Evolutionary conservation across 371 early-diverging fungal species (phyloP).

Genomic region (Mortierella sp.): DNA sequence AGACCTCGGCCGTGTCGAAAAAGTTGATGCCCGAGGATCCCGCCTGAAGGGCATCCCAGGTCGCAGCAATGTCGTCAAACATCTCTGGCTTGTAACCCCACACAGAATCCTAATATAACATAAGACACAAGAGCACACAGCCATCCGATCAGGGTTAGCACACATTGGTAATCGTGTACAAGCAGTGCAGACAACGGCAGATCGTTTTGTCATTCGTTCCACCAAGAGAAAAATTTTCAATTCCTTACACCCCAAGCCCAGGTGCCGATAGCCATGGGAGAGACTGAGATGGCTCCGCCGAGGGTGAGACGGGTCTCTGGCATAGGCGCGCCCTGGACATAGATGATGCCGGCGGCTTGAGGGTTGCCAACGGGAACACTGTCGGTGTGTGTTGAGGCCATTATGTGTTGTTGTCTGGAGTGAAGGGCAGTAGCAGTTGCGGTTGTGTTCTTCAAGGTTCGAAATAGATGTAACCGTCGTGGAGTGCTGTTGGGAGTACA

Average conservation of each 20-base stretch:
- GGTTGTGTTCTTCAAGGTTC: background rate
- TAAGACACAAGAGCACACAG: too few species aligned
- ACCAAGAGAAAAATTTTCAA: conserved; percentile 8
- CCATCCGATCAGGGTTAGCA: background rate
- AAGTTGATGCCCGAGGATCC: conserved; percentile 51
- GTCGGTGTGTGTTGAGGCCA: conserved; percentile 5
- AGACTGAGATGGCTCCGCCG: conserved; percentile 59
- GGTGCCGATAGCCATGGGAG: conserved; percentile 68
- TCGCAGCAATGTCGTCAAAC: conserved; percentile 47
- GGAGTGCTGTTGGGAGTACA: background rate
- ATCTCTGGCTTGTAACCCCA: conserved; percentile 55
- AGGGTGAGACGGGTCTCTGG: conserved; percentile 61
- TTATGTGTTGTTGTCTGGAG: background rate
- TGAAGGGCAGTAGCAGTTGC: background rate
- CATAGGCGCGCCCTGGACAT: conserved; percentile 59
- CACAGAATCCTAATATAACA: conserved; percentile 34
- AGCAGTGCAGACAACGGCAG: too few species aligned
- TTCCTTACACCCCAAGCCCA: conserved; percentile 70
- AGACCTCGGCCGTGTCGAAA: conserved; percentile 65
- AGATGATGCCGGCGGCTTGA: conserved; percentile 35
- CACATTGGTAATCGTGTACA: too few species aligned
- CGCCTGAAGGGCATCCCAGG: conserved; percentile 50
- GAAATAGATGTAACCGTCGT: background rate
- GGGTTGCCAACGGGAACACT: conserved; percentile 20
- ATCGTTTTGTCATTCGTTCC: too few species aligned